phyloP scores from a whole-genome alignment of 768 basidiomycete species.

The Pleurotus cornucopiae region DNA sequence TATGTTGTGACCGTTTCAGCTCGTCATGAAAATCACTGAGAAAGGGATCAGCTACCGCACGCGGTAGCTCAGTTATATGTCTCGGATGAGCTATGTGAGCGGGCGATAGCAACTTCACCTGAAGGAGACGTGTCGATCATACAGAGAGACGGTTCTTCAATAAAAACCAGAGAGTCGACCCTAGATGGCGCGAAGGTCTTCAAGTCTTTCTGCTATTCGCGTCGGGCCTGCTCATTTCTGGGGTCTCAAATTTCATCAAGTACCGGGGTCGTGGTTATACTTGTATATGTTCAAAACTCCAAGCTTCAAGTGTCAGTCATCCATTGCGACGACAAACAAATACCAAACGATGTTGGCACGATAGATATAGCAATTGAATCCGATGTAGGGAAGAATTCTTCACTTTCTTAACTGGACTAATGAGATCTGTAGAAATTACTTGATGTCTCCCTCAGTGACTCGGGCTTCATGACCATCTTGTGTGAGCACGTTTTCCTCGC shows the following conservation, averaged over 20 bases:
- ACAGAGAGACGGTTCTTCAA: slow-evolving; percentile 21
- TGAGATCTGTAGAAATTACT: slow-evolving; percentile 27
- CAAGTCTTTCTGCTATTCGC: slow-evolving; percentile 24
- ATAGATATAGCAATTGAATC: slow-evolving; percentile 24
- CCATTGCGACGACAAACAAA: slow-evolving; percentile 26
- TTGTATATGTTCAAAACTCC: slow-evolving; percentile 18
- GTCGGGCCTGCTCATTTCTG: slow-evolving; percentile 25
- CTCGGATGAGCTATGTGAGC: slow-evolving; percentile 18
- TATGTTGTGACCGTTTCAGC: slow-evolving; percentile 12
- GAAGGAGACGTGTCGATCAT: slow-evolving; percentile 26
- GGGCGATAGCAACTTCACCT: slow-evolving; percentile 25
- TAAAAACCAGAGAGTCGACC: slow-evolving; percentile 15
- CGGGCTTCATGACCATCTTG: slow-evolving; percentile 47
- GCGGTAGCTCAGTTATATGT: slow-evolving; percentile 25
- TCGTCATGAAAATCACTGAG: not conserved
- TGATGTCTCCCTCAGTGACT: slow-evolving; percentile 37
- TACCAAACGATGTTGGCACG: slow-evolving; percentile 24
- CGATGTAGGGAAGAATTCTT: slow-evolving; percentile 20
- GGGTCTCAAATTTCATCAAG: slow-evolving; percentile 16
- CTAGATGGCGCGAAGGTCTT: slow-evolving; percentile 11
- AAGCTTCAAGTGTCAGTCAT: slow-evolving; percentile 25
- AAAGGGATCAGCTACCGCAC: slow-evolving; percentile 35
- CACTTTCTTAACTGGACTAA: too few relatives aligned
- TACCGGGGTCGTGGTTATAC: slow-evolving; percentile 20
- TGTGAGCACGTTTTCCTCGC: slow-evolving; percentile 26